Conservation (phyloP, 352 stramenopile genomes). For the Pythium graminicola region DNA sequence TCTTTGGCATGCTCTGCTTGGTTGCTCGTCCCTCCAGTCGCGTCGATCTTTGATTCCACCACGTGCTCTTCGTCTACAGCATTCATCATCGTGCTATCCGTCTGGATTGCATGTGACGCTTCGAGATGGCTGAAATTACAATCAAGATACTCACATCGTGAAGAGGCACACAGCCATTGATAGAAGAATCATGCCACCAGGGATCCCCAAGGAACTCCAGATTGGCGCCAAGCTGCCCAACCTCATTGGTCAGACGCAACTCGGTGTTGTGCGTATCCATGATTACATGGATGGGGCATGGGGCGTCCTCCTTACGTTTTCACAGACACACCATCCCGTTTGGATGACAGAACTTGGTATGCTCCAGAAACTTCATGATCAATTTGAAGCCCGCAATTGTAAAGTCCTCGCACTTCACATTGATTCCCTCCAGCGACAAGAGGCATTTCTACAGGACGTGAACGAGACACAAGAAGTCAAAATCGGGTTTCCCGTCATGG, state of each 20-base stretch:
- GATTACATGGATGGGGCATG: constrained; percentile 70
- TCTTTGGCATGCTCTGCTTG: background rate
- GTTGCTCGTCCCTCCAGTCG: background rate
- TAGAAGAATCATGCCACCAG: constrained; percentile 21
- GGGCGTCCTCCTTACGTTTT: constrained; percentile 66
- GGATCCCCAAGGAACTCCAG: constrained; percentile 40
- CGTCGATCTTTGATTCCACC: background rate
- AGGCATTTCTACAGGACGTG: constrained; percentile 57
- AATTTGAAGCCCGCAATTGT: constrained; percentile 71
- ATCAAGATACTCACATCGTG: background rate
- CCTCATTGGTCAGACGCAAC: constrained; percentile 60
- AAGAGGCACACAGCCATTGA: background rate
- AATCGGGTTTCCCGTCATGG: constrained; percentile 60
- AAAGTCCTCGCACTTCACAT: constrained; percentile 51
- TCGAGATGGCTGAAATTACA: constrained; percentile 15
- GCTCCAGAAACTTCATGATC: constrained; percentile 70
- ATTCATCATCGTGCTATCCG: constrained; percentile 14
- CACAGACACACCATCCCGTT: constrained; percentile 61
- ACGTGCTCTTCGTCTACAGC: constrained; percentile 1
- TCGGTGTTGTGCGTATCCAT: constrained; percentile 60
- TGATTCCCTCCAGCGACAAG: constrained; percentile 36
- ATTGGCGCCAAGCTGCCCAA: constrained; percentile 67
- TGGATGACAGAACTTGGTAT: constrained; percentile 76
- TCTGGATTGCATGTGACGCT: constrained; percentile 5
- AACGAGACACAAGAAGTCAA: constrained; percentile 81